Evolutionary conservation across 106 monocot species (phyloP), one percentile per base, ranked within the genome.

Genomic region (Dioscorea dumetorum): DNA sequence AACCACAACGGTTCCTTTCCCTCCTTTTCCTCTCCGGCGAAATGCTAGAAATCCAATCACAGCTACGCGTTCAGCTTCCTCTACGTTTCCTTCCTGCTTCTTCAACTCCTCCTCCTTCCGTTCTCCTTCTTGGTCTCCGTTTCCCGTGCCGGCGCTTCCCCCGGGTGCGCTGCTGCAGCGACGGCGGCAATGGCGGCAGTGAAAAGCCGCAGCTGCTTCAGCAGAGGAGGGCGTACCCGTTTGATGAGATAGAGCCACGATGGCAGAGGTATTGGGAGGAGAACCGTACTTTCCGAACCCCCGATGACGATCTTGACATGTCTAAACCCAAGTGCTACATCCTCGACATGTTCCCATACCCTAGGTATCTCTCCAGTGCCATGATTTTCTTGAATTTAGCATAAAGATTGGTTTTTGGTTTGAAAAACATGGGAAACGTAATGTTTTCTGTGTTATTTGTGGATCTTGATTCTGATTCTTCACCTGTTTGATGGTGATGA

Each of bases 291-390:
- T 99, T 99, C 63, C 77, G 86, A 11, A 99, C 89, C 14, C 97
- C 89, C 49, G 92, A 90, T 8, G 92, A 92, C 49, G 81, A 41
- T 10, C 41, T 99, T 24, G 97, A 99, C 35, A 81, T 74, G 24
- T 77, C 89, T 66, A 99, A 90, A 65, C 97, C 97, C 63, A 99
- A 99, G 78, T 89, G 73, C 75, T 99, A 99, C 78, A 85, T 92
- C 33, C 88, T 99, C 23, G 97, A 99, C 76, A 99, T 99, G 97
- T 99, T 99, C 70, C 97, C 97, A 7, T 99, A 99, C 57, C 97
- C 97, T 12, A 99, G 97, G 97, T 97, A 23, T 13, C 19, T 15
- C 19, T 10, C 10, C 41, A 41, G 10, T 2, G 6, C 22, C 58
- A 11, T 41, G 11, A 18, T 17, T 72, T 62, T 9, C 22, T 50